Conservation (phyloP, 129 eudicot species). For the Artemisia tridentata region DNA sequence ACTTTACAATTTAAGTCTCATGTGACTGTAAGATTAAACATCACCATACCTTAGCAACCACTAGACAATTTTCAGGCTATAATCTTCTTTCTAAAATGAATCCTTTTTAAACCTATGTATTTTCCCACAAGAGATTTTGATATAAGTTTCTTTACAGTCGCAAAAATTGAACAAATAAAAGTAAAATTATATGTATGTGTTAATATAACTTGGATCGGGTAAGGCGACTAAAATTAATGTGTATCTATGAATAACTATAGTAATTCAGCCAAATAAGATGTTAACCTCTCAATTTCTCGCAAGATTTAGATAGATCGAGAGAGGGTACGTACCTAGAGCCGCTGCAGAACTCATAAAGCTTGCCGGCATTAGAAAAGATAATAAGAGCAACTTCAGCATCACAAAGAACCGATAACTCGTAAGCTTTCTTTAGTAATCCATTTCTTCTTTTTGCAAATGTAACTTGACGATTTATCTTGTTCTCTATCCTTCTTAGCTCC, state of each 20-base stretch:
- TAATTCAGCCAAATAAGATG: too few relatives aligned
- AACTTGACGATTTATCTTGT: conserved; percentile 34
- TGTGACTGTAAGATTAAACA: not conserved
- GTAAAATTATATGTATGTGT: too few relatives aligned
- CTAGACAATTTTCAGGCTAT: conserved; percentile 2
- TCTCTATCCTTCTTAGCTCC: conserved; percentile 35
- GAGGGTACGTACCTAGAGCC: conserved; percentile 28
- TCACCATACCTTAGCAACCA: conserved; percentile 8
- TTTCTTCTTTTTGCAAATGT: conserved; percentile 38
- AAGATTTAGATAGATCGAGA: conserved; percentile 8
- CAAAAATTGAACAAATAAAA: too few relatives aligned
- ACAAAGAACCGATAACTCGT: conserved; percentile 68
- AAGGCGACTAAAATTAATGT: too few relatives aligned
- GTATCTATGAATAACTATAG: too few relatives aligned
- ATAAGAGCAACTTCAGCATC: conserved; percentile 66
- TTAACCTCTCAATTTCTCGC: too few relatives aligned
- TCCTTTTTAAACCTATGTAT: too few relatives aligned
- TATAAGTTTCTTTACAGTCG: too few relatives aligned
- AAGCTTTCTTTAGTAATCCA: conserved; percentile 33
- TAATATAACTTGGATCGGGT: too few relatives aligned
- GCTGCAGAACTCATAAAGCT: conserved; percentile 36
- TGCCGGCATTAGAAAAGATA: conserved; percentile 38
- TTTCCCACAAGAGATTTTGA: too few relatives aligned
- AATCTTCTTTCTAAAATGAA: not conserved
- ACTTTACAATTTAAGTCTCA: conserved; percentile 1